These are phyloP conservation scores for Rhododendron ovatum DNA, from an alignment of 148 eudicot genomes.

Conservation along the genomic window DNA sequence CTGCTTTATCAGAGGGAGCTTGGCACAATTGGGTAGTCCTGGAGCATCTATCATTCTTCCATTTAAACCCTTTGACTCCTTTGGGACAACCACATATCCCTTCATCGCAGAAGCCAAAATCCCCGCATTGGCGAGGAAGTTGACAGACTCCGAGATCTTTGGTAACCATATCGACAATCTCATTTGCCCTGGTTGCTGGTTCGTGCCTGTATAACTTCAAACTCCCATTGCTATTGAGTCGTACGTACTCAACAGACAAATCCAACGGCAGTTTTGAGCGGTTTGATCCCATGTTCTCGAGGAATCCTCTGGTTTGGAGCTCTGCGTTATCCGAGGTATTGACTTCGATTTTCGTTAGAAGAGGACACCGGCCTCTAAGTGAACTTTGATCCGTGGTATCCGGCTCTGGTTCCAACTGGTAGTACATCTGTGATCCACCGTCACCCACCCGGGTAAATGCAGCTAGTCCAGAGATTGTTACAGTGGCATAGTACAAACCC, in stretches of 20 bases:
- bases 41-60: background rate
- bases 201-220: conserved; percentile 1
- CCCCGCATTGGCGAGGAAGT: background rate
- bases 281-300: background rate
- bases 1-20: background rate
- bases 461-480: background rate
- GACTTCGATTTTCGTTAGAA: background rate
- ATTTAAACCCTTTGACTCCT: background rate
- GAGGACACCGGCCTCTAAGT: background rate
- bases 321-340: background rate
- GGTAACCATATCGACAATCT: background rate
- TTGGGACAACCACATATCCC: background rate
- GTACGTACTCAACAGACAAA: conserved; percentile 4
- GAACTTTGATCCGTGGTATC: background rate
- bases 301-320: background rate
- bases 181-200: background rate
- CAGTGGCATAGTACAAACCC: background rate
- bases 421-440: conserved; percentile 3
- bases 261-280: background rate
- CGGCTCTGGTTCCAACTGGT: background rate
- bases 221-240: background rate
- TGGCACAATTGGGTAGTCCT: background rate
- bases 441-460: background rate
- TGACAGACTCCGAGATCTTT: conserved; percentile 13
- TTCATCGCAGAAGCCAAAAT: background rate